Conservation (phyloP, 1,284 basidiomycete species). For the Rhizoctonia solani region DNA sequence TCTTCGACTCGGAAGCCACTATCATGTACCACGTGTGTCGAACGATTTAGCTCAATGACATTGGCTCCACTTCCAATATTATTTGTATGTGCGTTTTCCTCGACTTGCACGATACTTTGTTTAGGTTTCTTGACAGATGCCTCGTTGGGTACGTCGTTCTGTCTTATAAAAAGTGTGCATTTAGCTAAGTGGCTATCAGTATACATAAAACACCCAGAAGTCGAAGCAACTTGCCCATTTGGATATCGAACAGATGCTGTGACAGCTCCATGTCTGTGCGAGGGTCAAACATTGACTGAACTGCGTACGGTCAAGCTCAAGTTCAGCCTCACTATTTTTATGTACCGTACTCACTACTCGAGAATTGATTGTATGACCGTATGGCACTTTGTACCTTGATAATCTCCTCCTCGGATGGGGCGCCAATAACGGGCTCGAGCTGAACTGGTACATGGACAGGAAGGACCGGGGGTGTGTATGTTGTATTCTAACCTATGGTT, state of each 20-base stretch:
- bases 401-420: constrained; percentile 15
- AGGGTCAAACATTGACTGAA: constrained; percentile 21
- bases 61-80: too few relatives aligned
- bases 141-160: too few relatives aligned
- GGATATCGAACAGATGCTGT: constrained; percentile 27
- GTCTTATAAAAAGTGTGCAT: background rate
- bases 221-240: constrained; percentile 16
- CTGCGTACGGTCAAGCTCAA: background rate
- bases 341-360: too few relatives aligned
- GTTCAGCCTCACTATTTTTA: background rate
- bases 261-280: constrained; percentile 15
- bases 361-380: too few relatives aligned
- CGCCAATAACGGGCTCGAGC: background rate
- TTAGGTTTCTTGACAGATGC: too few relatives aligned
- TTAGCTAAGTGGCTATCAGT: too few relatives aligned
- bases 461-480: constrained; percentile 3
- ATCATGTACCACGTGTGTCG: too few relatives aligned
- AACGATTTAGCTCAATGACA: too few relatives aligned
- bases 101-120: too few relatives aligned
- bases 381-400: background rate
- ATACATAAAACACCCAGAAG: too few relatives aligned
- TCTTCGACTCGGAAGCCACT: too few relatives aligned
- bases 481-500: background rate
- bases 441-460: background rate
- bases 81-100: too few relatives aligned